These are phyloP conservation scores for Euphorbia schlechtendalii DNA, from an alignment of 441 rosid species.

Conservation along the genomic window DNA sequence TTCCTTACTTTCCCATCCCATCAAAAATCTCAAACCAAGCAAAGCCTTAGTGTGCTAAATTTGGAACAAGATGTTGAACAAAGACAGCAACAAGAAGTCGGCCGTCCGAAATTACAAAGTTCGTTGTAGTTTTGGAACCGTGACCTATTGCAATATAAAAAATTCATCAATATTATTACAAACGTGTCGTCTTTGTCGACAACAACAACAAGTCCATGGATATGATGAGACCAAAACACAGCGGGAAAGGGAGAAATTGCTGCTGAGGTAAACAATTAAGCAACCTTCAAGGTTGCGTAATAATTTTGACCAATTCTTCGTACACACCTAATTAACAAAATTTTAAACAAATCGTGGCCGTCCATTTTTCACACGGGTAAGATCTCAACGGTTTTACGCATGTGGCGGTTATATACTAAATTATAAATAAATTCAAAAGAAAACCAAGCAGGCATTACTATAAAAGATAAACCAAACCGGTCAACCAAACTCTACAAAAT, in stretches of 20 bases:
- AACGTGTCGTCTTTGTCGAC: neutral
- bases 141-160: no score
- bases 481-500: neutral
- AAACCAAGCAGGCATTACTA: no score
- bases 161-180: no score
- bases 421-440: neutral
- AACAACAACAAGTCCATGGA: neutral
- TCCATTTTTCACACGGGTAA: neutral
- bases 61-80: no score
- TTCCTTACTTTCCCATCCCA: no score
- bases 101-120: no score
- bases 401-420: neutral
- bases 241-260: neutral
- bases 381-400: neutral
- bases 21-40: no score
- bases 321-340: neutral
- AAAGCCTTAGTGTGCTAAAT: no score
- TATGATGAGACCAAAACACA: neutral
- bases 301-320: neutral
- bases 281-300: neutral
- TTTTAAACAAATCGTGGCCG: neutral
- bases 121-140: no score
- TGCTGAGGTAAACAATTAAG: neutral
- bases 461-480: neutral
- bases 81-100: no score